phyloP scores from a whole-genome alignment of 495 filamentous ascomycete species.

The Rostrohypoxylon terebratum region DNA sequence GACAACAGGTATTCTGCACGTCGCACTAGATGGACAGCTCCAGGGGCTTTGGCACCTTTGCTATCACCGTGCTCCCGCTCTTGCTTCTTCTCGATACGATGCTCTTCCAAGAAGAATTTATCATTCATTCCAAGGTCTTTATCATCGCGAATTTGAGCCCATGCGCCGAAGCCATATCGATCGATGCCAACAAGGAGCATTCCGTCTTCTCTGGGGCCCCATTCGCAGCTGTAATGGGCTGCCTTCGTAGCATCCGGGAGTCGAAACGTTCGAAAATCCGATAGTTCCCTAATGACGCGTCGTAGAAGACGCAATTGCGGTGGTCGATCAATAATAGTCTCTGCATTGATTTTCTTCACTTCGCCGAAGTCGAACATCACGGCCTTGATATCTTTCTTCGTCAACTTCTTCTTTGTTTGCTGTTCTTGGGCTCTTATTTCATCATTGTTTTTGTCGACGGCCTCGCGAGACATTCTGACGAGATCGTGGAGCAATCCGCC shows the following conservation, averaged over 20 bases:
- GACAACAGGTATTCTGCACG: slow-evolving; percentile 94
- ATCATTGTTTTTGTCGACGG: slow-evolving; percentile 77
- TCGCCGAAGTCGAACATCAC: slow-evolving; percentile 93
- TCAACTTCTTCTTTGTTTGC: slow-evolving; percentile 75
- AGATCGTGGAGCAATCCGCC: slow-evolving; percentile 69
- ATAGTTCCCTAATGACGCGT: slow-evolving; percentile 70
- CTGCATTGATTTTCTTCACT: slow-evolving; percentile 92
- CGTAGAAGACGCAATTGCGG: slow-evolving; percentile 86
- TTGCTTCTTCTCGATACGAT: slow-evolving; percentile 96
- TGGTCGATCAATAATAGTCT: slow-evolving; percentile 90
- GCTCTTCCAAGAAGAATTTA: slow-evolving; percentile 97
- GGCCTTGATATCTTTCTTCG: slow-evolving; percentile 97
- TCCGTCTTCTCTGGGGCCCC: slow-evolving; percentile 92
- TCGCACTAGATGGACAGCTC: slow-evolving; percentile 94
- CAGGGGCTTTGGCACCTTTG: slow-evolving; percentile 87
- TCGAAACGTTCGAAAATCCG: slow-evolving; percentile 81
- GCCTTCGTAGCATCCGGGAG: slow-evolving; percentile 91
- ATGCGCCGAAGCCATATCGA: slow-evolving; percentile 93
- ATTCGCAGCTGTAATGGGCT: slow-evolving; percentile 84
- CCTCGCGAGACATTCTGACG: slow-evolving; percentile 65
- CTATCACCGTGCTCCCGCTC: slow-evolving; percentile 82
- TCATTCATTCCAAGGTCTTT: slow-evolving; percentile 85
- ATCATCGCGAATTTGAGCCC: slow-evolving; percentile 93
- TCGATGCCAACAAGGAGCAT: slow-evolving; percentile 97
- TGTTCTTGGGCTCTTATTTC: slow-evolving; percentile 78